These are phyloP conservation scores for Skeletonema potamos DNA, from an alignment of 108 stramenopile species.

Conservation along the genomic window DNA sequence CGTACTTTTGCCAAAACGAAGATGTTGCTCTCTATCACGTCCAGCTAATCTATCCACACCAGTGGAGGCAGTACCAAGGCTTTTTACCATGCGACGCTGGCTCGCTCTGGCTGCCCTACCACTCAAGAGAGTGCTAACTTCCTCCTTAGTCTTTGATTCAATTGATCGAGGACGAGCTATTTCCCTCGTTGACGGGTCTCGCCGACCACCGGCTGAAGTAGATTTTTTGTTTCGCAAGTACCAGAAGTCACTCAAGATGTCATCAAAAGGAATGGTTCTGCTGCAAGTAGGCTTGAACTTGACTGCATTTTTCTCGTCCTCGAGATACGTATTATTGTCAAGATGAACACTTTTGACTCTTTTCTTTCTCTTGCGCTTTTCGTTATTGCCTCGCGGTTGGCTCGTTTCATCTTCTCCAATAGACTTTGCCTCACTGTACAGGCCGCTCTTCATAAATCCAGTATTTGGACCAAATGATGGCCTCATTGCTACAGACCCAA, in stretches of 20 bases:
- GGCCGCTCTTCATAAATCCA: constrained; percentile 9
- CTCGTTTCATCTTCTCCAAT: background rate
- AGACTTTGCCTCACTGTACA: background rate
- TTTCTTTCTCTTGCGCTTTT: constrained; percentile 10
- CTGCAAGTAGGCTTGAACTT: constrained; percentile 33
- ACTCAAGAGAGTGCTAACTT: constrained; percentile 40
- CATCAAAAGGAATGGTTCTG: constrained; percentile 35
- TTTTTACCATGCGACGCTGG: constrained; percentile 70
- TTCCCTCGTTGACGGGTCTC: constrained; percentile 16
- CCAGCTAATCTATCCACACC: constrained; percentile 61
- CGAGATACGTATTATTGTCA: background rate
- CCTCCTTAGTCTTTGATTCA: constrained; percentile 27
- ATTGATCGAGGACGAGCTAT: constrained; percentile 16
- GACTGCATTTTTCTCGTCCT: constrained; percentile 21
- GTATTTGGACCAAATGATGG: constrained; percentile 19
- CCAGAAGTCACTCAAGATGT: constrained; percentile 20
- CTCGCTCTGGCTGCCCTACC: constrained; percentile 68
- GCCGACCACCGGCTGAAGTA: constrained; percentile 6
- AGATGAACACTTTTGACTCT: background rate
- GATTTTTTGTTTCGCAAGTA: constrained; percentile 11
- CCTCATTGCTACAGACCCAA: constrained; percentile 2
- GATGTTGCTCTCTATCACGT: constrained; percentile 55
- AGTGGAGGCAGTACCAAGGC: constrained; percentile 43
- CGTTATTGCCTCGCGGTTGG: constrained; percentile 3
- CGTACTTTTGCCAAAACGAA: constrained; percentile 69